Evolutionary conservation across 805 yeast genomes (phyloP), one percentile per base, ranked within the genome.

Genomic region (Priceomyces haplophilus): DNA sequence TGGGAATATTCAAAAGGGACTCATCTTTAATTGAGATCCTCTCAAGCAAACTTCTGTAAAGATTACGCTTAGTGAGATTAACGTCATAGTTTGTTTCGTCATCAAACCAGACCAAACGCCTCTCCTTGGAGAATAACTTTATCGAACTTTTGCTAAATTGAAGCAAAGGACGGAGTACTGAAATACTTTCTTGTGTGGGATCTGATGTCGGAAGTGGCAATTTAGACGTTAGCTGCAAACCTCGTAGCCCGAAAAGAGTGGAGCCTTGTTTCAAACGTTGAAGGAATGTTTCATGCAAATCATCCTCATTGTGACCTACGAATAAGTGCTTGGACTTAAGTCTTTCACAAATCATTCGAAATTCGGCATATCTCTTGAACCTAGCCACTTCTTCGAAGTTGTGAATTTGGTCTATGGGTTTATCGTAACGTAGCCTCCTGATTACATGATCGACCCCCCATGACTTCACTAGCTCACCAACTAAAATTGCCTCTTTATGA

Each of bases 241-340:
- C 85, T 1, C 70, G 66, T 7, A 84, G 64, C 0, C 95, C 95
- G 58, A 72, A 65, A 4, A 71, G 38, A 10, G 73, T 63, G 2
- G 72, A 65, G 40, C 62, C 61, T 42, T 55, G 59, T 38, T 53
- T 58, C 17, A 84, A 62, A 27, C 95, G 59, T 55, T 81, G 70
- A 17, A 83, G 46, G 47, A 75, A 81, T 0, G 91, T 83, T 53
- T 87, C 95, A 11, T 82, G 41, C 52, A 84, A 88, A 56, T 87
- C 95, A 53, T 86, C 80, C 37, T 67, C 53, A 50, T 80, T 86
- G 52, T 87, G 95, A 0, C 85, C 95, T 32, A 81, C 62, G 17
- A 80, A 57, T 3, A 86, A 44, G n/a, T 68, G 51, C 0, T 55
- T 29, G 3, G 74, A 62, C 0, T 52, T 56, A 2, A 60, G 42